These are phyloP conservation scores for Nakazawaea peltata DNA, from an alignment of 805 yeast species.

Conservation along the genomic window DNA sequence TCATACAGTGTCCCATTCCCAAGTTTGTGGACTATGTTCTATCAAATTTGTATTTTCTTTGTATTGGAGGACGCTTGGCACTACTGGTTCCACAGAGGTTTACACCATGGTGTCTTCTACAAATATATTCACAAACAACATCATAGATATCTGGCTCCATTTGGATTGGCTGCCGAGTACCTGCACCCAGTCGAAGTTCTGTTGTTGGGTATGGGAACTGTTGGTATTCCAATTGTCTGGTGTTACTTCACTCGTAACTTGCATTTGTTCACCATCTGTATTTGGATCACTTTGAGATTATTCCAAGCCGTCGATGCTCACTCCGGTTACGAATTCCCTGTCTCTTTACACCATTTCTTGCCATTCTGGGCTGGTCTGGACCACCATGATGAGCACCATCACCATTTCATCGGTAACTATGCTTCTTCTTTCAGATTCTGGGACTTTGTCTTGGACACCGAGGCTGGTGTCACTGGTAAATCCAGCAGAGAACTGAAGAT, in stretches of 20 bases:
- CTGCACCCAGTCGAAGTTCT: constrained; percentile 95
- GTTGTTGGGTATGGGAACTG: constrained; percentile 90
- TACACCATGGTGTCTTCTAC: constrained; percentile 86
- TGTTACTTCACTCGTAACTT: constrained; percentile 67
- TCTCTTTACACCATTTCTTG: constrained; percentile 85
- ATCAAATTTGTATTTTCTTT: constrained; percentile 73
- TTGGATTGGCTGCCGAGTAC: constrained; percentile 94
- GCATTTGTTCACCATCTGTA: constrained; percentile 82
- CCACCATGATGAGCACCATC: constrained; percentile 97
- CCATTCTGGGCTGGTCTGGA: constrained; percentile 99
- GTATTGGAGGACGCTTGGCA: constrained; percentile 94
- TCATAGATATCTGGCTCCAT: constrained; percentile 97
- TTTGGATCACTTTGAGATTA: constrained; percentile 83
- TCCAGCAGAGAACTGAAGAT: constrained; percentile 60
- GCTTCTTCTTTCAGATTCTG: constrained; percentile 95
- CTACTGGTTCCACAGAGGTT: constrained; percentile 87
- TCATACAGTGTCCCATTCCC: constrained; percentile 84
- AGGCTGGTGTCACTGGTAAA: constrained; percentile 79
- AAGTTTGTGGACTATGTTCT: constrained; percentile 40
- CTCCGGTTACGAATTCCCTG: constrained; percentile 97
- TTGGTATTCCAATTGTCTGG: constrained; percentile 86
- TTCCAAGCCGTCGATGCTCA: constrained; percentile 97
- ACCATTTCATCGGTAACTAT: constrained; percentile 90
- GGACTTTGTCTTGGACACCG: constrained; percentile 86
- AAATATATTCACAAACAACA: constrained; percentile 95